Evolutionary conservation across 2,329 filamentous ascomycete genomes (phyloP).

Genomic region (Dactylellina leptospora): DNA sequence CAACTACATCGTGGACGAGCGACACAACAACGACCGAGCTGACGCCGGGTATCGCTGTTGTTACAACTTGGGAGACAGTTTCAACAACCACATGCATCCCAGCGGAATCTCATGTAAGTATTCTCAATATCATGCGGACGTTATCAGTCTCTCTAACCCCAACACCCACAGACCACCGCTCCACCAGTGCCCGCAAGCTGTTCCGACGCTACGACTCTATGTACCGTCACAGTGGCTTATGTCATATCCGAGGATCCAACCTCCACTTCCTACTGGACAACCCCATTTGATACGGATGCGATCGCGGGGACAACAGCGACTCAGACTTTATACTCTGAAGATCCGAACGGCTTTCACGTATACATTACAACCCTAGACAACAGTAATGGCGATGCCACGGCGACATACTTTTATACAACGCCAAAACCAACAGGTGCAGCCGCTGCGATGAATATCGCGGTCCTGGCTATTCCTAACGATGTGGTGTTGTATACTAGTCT

Average conservation of each 20-base stretch:
- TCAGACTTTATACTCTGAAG: constrained; percentile 44
- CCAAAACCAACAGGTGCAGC: constrained; percentile 22
- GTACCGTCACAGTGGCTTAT: constrained; percentile 41
- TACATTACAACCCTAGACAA: constrained; percentile 43
- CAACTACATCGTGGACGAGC: constrained; percentile 22
- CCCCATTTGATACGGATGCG: constrained; percentile 17
- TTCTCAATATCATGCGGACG: neutral
- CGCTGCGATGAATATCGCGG: constrained; percentile 6
- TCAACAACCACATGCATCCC: constrained; percentile 42
- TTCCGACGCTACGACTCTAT: constrained; percentile 34
- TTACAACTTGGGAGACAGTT: constrained; percentile 37
- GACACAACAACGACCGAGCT: neutral
- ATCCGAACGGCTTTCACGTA: constrained; percentile 48
- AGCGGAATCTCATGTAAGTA: constrained; percentile 36
- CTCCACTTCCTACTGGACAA: constrained; percentile 40
- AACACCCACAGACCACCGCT: constrained; percentile 11
- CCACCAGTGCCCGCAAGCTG: constrained; percentile 25
- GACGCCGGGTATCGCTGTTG: constrained; percentile 22
- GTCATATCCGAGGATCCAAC: constrained; percentile 43
- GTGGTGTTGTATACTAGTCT: constrained; percentile 15
- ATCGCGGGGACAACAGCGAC: constrained; percentile 31
- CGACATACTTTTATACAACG: constrained; percentile 46
- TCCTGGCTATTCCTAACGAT: neutral
- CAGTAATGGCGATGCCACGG: constrained; percentile 23
- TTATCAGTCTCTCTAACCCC: neutral